Evolutionary conservation across 2,329 filamentous ascomycete species (phyloP).

Genomic region (Achaetomium macrosporum): DNA sequence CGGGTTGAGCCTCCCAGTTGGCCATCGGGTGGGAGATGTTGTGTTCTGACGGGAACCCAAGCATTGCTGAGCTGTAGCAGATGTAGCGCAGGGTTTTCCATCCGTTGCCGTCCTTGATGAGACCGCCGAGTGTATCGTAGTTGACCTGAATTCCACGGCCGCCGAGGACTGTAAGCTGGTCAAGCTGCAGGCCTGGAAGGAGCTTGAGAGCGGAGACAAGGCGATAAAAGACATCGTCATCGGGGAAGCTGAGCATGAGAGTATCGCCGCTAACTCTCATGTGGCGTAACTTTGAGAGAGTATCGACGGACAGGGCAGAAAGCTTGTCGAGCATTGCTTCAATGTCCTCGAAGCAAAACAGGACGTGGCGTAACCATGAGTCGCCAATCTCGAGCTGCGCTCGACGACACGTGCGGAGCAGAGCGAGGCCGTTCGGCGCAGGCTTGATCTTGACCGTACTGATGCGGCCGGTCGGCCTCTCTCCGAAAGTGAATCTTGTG

Average conservation of each 20-base stretch:
- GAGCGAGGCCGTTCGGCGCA: slow-evolving; percentile 1
- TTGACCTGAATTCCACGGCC: background rate
- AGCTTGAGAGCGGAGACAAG: background rate
- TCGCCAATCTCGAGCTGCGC: background rate
- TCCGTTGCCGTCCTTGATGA: slow-evolving; percentile 2
- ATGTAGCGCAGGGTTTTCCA: slow-evolving; percentile 9
- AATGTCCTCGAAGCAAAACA: background rate
- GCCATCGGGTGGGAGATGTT: background rate
- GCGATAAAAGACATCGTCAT: background rate
- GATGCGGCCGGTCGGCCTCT: background rate
- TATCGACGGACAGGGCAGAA: background rate
- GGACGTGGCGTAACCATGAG: background rate
- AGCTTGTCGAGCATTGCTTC: slow-evolving; percentile 2
- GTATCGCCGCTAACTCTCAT: background rate
- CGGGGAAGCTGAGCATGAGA: background rate
- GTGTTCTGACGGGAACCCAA: background rate
- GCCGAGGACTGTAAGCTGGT: slow-evolving; percentile 7
- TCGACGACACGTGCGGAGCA: slow-evolving; percentile 1
- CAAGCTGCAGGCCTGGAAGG: slow-evolving; percentile 5
- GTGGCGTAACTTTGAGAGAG: slow-evolving; percentile 3
- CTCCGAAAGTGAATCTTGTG: background rate
- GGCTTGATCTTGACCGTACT: background rate
- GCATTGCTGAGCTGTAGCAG: background rate
- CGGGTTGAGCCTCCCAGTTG: background rate
- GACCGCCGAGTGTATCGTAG: background rate